Evolutionary conservation across 1,139 yeast genomes (phyloP), one percentile per base, ranked within the genome.

Genomic region (Candida smagusa): DNA sequence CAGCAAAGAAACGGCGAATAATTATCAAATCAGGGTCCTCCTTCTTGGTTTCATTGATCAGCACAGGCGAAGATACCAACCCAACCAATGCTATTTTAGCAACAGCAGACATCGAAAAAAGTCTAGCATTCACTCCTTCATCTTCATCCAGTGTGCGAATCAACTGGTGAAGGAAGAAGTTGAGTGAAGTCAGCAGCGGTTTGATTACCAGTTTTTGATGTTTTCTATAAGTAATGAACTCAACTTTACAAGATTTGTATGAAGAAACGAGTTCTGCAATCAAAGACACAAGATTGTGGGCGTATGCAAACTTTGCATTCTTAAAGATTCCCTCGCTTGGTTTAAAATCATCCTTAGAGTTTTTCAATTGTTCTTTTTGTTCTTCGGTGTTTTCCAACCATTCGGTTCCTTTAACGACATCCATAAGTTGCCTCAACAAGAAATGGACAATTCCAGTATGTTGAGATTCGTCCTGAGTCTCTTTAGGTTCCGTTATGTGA

Each of bases 171-270:
- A 90, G 59, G 44, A 89, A 74, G 48, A 85, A 80, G 52, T 87
- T 85, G 45, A 89, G 63, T 1, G 95, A 81, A 0, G 95, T 83
- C 0, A 89, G 72, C 28, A 92, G 71, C 2, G 95, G 92, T 63
- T 45, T 72, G 50, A 44, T 61, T 12, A 65, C 59, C 9, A 40
- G 38, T 58, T 79, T 79, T 4, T 11, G 29, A 7, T 12, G 12
- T 53, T 81, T 83, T 2, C 92, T 80, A 50, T 77, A 89, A 0
- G 90, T 81, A 40, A 90, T 65, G 52, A 90, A 85, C 50, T 88
- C 96, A 37, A 85, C 71, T 55, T 90, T 90, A 42, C 92, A 79
- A 44, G 79, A 81, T 47, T 83, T 84, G 58, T 89, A 90, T 1
- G 96, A 84, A 2, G 83, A 79, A 12, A 89, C 59, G 11, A 89